Conservation (phyloP, 2,329 filamentous ascomycete genomes). For the Paraphaeosphaeria sporulosa region DNA sequence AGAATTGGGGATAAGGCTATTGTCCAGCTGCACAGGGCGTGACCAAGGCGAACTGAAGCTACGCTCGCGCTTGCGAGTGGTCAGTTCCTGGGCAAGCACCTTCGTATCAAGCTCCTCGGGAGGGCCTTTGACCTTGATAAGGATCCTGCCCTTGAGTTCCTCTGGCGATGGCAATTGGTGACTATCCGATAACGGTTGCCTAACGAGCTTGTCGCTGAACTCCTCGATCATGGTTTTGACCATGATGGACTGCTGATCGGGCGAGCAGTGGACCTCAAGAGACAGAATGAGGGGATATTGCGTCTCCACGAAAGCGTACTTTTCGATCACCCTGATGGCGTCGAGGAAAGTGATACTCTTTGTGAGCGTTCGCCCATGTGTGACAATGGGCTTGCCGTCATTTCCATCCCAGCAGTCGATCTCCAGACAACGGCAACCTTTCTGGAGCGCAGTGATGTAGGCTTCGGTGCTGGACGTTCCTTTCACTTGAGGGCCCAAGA, state of each 20-base stretch:
- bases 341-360: constrained; percentile 89
- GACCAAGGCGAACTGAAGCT: constrained; percentile 82
- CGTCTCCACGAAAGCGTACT: constrained; percentile 90
- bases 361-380: constrained; percentile 89
- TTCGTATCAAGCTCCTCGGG: constrained; percentile 56
- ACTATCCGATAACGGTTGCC: constrained; percentile 73
- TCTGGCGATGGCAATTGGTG: constrained; percentile 82
- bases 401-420: constrained; percentile 98
- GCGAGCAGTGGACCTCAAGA: constrained; percentile 91
- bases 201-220: constrained; percentile 81
- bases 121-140: constrained; percentile 94
- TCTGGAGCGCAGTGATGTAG: constrained; percentile 87
- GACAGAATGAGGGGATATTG: constrained; percentile 92
- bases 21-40: constrained; percentile 69
- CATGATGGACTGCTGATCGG: constrained; percentile 85
- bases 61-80: constrained; percentile 55
- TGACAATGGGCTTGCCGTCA: constrained; percentile 86
- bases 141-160: constrained; percentile 80
- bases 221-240: constrained; percentile 85
- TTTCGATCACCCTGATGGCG: constrained; percentile 90
- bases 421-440: constrained; percentile 93
- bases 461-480: constrained; percentile 93
- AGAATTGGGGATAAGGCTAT: constrained; percentile 57
- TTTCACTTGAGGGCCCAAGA: constrained; percentile 87
- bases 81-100: constrained; percentile 44